Percentiles rank a stretch among this genome's conserved stretches.
Evolutionary conservation across 2,329 filamentous ascomycete genomes (phyloP).

Genomic region (Clonostachys rhizophaga): DNA sequence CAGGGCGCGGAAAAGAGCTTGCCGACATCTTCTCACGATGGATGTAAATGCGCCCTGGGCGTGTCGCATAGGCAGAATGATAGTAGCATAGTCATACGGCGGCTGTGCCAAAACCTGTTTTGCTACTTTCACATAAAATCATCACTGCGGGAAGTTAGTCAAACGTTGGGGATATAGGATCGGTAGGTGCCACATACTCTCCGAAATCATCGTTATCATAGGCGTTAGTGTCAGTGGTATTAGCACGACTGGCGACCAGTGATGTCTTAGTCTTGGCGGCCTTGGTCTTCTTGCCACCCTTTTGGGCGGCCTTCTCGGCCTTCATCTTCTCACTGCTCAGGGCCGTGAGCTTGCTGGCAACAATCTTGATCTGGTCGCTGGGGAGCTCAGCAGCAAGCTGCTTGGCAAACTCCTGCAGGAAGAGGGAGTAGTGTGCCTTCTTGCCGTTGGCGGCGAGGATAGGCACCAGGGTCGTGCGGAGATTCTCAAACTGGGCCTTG

Average conservation of each 20-base stretch:
- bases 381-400: conserved; percentile 81
- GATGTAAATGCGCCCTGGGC: too few species aligned
- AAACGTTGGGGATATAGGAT: background rate
- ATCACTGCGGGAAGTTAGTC: conserved; percentile 40
- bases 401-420: conserved; percentile 88
- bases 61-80: too few species aligned
- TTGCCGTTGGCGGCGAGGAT: conserved; percentile 71
- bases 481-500: conserved; percentile 77
- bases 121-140: conserved; percentile 66
- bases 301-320: conserved; percentile 92
- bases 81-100: too few species aligned
- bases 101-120: background rate
- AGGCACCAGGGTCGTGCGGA: conserved; percentile 75
- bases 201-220: conserved; percentile 81
- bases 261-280: conserved; percentile 92
- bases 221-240: conserved; percentile 63
- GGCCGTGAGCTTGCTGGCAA: conserved; percentile 81
- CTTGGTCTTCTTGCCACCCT: conserved; percentile 95
- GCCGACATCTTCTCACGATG: too few species aligned
- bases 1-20: too few species aligned
- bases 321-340: conserved; percentile 97
- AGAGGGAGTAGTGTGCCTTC: conserved; percentile 86
- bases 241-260: conserved; percentile 61
- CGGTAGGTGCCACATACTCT: conserved; percentile 57
- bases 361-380: conserved; percentile 95